Conservation (phyloP, 345 rosid genomes). For the Combretum micranthum region DNA sequence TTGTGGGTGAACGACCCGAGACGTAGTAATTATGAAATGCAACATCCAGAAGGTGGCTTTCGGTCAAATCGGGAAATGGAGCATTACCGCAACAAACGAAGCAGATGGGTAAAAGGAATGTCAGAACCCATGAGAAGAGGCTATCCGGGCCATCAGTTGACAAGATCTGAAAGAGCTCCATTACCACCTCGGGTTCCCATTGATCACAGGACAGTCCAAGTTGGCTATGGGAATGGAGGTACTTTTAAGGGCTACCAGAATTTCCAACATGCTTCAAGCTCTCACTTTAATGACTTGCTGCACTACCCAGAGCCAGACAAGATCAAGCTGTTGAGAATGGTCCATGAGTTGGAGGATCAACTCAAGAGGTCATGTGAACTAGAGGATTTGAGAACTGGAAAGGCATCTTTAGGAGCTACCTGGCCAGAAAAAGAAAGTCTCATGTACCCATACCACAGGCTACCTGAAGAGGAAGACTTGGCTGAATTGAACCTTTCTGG, state of each 20-base stretch:
- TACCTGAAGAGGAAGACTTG: slow-evolving; percentile 12
- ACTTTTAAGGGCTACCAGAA: slow-evolving; percentile 40
- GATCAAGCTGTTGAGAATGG: slow-evolving; percentile 43
- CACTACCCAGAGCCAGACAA: slow-evolving; percentile 34
- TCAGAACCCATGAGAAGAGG: slow-evolving; percentile 25
- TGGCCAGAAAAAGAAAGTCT: slow-evolving; percentile 22
- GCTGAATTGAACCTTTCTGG: slow-evolving; percentile 11
- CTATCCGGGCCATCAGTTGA: slow-evolving; percentile 27
- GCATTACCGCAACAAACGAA: slow-evolving; percentile 19
- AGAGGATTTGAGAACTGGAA: slow-evolving; percentile 18
- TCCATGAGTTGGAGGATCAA: slow-evolving; percentile 50
- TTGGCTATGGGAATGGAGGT: slow-evolving; percentile 35
- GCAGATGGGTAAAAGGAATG: slow-evolving; percentile 27
- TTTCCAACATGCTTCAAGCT: slow-evolving; percentile 23
- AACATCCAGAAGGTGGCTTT: slow-evolving; percentile 20
- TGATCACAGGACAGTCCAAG: slow-evolving; percentile 27
- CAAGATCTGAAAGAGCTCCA: slow-evolving; percentile 33
- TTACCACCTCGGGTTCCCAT: slow-evolving; percentile 28
- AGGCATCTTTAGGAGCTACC: slow-evolving; percentile 14
- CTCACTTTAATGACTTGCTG: slow-evolving; percentile 30
- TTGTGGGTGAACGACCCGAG: slow-evolving; percentile 14
- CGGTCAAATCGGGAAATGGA: slow-evolving; percentile 22
- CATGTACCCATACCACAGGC: slow-evolving; percentile 13
- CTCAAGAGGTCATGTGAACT: slow-evolving; percentile 27
- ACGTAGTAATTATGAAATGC: slow-evolving; percentile 20